These are phyloP conservation scores for Blastobotrys proliferans DNA, from an alignment of 1,139 yeast genomes.

Conservation along the genomic window DNA sequence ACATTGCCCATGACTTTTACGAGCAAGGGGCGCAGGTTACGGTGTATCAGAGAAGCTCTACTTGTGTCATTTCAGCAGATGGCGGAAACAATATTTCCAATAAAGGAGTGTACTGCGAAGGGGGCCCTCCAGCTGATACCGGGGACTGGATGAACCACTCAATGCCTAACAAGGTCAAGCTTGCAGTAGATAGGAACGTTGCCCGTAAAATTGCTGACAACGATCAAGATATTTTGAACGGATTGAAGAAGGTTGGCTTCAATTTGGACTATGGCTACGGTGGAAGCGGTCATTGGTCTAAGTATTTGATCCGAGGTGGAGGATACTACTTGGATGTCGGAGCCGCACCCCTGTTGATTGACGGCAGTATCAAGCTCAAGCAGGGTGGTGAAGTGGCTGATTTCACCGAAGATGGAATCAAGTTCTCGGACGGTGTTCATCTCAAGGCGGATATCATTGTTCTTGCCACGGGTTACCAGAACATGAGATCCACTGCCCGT, in stretches of 20 bases:
- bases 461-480: slow-evolving; percentile 44
- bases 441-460: slow-evolving; percentile 41
- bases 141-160: slow-evolving; percentile 9
- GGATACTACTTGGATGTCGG: slow-evolving; percentile 48
- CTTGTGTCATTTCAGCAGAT: slow-evolving; percentile 39
- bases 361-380: slow-evolving; percentile 39
- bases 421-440: slow-evolving; percentile 38
- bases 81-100: slow-evolving; percentile 35
- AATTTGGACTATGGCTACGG: slow-evolving; percentile 43
- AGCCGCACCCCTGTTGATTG: slow-evolving; percentile 39
- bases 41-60: slow-evolving; percentile 42
- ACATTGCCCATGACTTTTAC: slow-evolving; percentile 43
- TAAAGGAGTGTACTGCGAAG: slow-evolving; percentile 30
- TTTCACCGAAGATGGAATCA: slow-evolving; percentile 39
- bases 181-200: slow-evolving; percentile 31
- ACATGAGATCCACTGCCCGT: slow-evolving; percentile 41
- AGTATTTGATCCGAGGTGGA: slow-evolving; percentile 43
- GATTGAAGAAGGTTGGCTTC: slow-evolving; percentile 38
- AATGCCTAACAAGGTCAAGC: slow-evolving; percentile 34
- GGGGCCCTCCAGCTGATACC: slow-evolving; percentile 19
- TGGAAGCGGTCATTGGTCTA: slow-evolving; percentile 42
- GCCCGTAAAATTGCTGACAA: slow-evolving; percentile 35
- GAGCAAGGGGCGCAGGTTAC: slow-evolving; percentile 43
- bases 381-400: slow-evolving; percentile 37
- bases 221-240: slow-evolving; percentile 35